These are phyloP conservation scores for Encephalitozoon cuniculi DNA, from an alignment of 371 early-diverging fungal genomes.

Conservation along the genomic window DNA sequence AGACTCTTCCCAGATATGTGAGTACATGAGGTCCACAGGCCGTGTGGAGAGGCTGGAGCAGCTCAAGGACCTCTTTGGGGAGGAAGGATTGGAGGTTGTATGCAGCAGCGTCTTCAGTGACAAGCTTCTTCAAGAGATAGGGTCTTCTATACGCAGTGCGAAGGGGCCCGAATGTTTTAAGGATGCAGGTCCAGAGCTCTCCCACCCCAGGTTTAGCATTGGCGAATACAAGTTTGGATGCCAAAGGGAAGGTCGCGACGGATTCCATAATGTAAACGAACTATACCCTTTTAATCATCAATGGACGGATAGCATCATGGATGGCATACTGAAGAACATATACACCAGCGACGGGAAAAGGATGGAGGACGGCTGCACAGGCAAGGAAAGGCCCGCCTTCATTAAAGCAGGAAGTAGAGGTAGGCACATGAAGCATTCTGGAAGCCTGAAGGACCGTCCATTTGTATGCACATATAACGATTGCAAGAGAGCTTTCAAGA, in stretches of 20 bases:
- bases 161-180: not conserved
- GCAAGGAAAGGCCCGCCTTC: not conserved
- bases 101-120: not conserved
- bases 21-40: not conserved
- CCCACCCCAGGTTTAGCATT: not conserved
- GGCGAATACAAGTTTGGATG: not conserved
- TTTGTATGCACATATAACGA: conserved; percentile 62
- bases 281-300: conserved; percentile 10
- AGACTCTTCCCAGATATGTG: not conserved
- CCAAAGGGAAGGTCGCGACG: not conserved
- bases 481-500: conserved; percentile 71
- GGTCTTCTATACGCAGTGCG: not conserved
- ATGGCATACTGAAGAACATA: conserved; percentile 16
- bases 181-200: not conserved
- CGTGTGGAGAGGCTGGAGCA: not conserved
- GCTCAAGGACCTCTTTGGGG: not conserved
- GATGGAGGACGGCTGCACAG: not conserved
- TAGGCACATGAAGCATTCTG: not conserved
- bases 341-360: conserved; percentile 1
- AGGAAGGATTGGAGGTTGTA: not conserved
- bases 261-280: not conserved
- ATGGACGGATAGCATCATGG: not conserved
- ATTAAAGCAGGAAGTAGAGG: not conserved
- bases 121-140: not conserved
- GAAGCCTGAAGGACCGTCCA: conserved; percentile 46